Evolutionary conservation across 2,329 filamentous ascomycete species (phyloP), one percentile per base, ranked within the genome.

Genomic region (Pyrenochaeta sp.): DNA sequence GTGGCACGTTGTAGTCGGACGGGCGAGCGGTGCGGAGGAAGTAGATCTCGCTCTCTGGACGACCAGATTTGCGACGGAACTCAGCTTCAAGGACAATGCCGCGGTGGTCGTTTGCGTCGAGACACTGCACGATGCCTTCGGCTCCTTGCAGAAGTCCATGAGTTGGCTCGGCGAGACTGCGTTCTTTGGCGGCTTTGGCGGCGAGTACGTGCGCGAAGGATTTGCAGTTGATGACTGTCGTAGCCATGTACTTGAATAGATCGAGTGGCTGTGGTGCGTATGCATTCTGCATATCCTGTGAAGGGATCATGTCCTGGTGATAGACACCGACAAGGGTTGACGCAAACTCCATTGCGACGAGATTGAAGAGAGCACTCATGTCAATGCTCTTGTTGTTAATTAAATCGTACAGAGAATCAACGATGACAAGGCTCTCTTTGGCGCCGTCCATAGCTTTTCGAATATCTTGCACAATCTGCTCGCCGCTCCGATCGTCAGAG

Each of bases 1-100:
- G 36, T 2, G 71, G 61, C 10, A 37, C 32, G 15, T 65, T 63
- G 49, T 69, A 71, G 25, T 71, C 67, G 24, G 65, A 52, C 2
- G 50, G 22, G 12, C 54, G 49, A 39, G 66, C 50, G 8, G 65
- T 43, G 43, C 65, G 67, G 15, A 90, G 68, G 62, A 86, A 84
- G 69, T 85, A 90, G 78, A 82, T 85, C 77, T 97, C 94, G 8
- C 84, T 79, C 15, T 96, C 89, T 0, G 89, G 87, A 4, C 93
- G 84, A 0, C 94, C 93, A 68, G 90, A 94, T 68, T 93, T 90
- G 54, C 94, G 84, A 10, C 95, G 85, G 67, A 97, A 86, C 77
- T 99, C 94, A 85, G 96, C 90, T 70, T 92, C 88, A 6, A 97
- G 76, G 0, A 96, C 91, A 0, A 94, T 75, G 0, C 86, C 90